phyloP scores from a whole-genome alignment of 2,329 filamentous ascomycete species.

The Cladobotryum protrusum region DNA sequence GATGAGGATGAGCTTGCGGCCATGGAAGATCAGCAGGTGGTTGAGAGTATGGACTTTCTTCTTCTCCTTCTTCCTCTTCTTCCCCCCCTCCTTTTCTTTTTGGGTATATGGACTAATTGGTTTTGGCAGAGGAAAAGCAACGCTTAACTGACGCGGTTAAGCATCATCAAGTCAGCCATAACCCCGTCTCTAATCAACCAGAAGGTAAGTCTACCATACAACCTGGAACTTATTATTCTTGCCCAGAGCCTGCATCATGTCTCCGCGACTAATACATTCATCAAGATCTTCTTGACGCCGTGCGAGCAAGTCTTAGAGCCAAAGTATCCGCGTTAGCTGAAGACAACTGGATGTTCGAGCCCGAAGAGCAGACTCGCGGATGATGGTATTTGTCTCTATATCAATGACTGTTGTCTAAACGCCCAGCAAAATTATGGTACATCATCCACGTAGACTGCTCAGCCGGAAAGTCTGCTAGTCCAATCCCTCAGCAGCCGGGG shows the following conservation, averaged over 20 bases:
- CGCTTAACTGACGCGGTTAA: constrained; percentile 55
- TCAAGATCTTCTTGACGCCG: constrained; percentile 63
- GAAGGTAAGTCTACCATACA: constrained; percentile 46
- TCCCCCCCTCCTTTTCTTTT: background rate
- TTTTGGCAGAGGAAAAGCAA: constrained; percentile 49
- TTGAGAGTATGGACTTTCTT: constrained; percentile 39
- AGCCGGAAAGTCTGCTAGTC: constrained; percentile 37
- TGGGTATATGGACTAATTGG: background rate
- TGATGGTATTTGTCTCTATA: constrained; percentile 7
- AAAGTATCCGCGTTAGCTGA: constrained; percentile 70
- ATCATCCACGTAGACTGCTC: background rate
- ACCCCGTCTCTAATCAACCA: constrained; percentile 53
- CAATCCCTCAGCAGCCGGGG: constrained; percentile 52
- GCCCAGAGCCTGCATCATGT: background rate
- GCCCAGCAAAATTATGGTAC: constrained; percentile 17
- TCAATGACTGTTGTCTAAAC: constrained; percentile 19
- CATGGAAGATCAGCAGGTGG: constrained; percentile 51
- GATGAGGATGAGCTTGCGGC: constrained; percentile 47
- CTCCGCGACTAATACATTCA: background rate
- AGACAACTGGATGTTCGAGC: constrained; percentile 88
- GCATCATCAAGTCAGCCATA: constrained; percentile 52
- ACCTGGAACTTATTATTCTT: too few relatives aligned
- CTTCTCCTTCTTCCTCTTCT: background rate
- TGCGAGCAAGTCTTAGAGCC: constrained; percentile 62
- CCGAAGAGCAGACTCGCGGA: constrained; percentile 47